Base-by-base conservation (phyloP, 2,329 filamentous ascomycete species). In the Diaporthe sp. region DNA sequence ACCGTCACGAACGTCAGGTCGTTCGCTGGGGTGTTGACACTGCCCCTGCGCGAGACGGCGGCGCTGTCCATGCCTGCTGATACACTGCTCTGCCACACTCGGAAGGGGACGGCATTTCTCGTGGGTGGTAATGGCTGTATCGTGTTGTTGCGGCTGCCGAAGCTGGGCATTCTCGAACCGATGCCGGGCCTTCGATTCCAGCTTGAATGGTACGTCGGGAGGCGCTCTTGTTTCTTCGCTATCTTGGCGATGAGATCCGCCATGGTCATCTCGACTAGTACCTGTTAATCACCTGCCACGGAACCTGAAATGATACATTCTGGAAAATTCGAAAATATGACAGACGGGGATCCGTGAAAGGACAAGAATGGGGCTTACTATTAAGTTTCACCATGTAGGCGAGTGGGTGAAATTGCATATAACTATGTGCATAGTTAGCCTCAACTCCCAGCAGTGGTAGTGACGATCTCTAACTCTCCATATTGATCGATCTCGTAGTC, bases 381-480 rank as follows among this genome's bases (percentile, higher is more conserved):
- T 44, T 44, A 28, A 88, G 82, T 74, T 87, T 88, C 57, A 87
- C 84, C 19, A 86, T 81, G 77, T 87, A 88, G 15, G 85, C 86
- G 3, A 87, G 80, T 0, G 86, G 86, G 68, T 87, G 85, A 78
- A 88, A 86, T 78, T 87, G 85, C 51, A 87, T 84, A 76, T 87
- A 88, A 22, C 71, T 73, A 13, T 12, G 9, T 15, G 19, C 1
- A 28, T 31, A 15, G n/a, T 67, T 17, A 67, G 62, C 19, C 2
- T n/a, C 1, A 49, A n/a, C 0, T 19, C 42, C 19, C 13, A 49
- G 5, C 15, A 22, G 42, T 8, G 0, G 25, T 31, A 13, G 3
- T 39, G 37, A 39, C 10, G n/a, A 44, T 46, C n/a, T 31, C 39
- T 37, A 31, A 39, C 3, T 57, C n/a, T 58, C 7, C 8, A 25